Evolutionary conservation across 2,329 filamentous ascomycete genomes (phyloP), one percentile per base, ranked within the genome.

Genomic region (Neocucurbitaria cava): DNA sequence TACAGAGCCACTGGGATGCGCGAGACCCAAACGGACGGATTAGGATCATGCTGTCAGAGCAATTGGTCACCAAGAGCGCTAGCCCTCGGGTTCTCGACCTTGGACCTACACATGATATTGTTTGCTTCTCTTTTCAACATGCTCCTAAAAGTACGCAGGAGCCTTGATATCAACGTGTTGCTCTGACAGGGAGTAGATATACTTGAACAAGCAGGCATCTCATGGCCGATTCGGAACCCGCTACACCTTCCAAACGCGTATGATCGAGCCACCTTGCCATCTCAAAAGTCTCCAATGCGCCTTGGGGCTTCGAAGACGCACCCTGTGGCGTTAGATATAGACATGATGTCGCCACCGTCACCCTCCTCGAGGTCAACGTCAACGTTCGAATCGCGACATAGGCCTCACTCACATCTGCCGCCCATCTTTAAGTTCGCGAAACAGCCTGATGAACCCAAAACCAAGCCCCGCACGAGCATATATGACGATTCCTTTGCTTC

Each of bases 41-140:
- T 76, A 92, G 89, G 70, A 75, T 96, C 23, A 74, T 92, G 49
- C 83, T 96, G 53, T 87, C 89, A 24, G 73, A 75, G 43, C 91
- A 94, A 69, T 88, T 90, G 0, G 87, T 92, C 53, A 59, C 65
- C 35, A 70, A 63, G 35, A 51, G 54, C 2, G 39, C 33, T 20
- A 52, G 56, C 31, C 58, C 62, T 26, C 65, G 66, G 5, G 62
- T 65, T 7, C 21, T 63, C 1, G 61, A 68, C 8, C 85, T 90
- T 60, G 87, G 91, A 64, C 80, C 86, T 36, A 79, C 90, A 58
- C 89, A 88, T 68, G 91, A 93, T 65, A 76, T 92, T 40, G 84
- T 92, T 21, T 84, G 85, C 13, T 95, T 96, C 74, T 88, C 91
- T 1, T 96, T 96, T 66, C 90, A 95, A 68, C 90, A 95, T 78